phyloP scores from a whole-genome alignment of 345 rosid species.

The Firmiana major region DNA sequence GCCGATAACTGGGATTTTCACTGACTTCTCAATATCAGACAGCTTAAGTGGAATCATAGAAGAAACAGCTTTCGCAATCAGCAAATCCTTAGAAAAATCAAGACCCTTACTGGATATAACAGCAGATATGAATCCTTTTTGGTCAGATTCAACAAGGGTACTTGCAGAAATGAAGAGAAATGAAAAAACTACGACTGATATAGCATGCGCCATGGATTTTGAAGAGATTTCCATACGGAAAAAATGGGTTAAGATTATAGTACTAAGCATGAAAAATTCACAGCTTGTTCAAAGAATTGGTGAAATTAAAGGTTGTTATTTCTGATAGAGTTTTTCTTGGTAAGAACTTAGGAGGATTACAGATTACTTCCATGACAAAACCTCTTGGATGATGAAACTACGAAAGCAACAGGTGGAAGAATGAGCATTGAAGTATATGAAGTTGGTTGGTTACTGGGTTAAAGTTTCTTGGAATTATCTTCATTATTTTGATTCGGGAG shows the following conservation, averaged over 20 bases:
- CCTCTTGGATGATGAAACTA: not conserved
- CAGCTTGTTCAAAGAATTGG: not conserved
- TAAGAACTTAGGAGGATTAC: not conserved
- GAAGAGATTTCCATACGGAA: conserved; percentile 20
- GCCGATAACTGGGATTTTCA: conserved; percentile 60
- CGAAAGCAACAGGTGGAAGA: conserved; percentile 4
- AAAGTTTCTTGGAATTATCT: not conserved
- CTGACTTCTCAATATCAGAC: conserved; percentile 45
- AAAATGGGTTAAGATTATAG: not conserved
- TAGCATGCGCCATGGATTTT: conserved; percentile 16
- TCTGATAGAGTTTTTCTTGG: not conserved
- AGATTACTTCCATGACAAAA: not conserved
- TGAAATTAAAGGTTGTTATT: not conserved
- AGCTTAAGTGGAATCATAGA: conserved; percentile 60
- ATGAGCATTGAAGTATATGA: not conserved
- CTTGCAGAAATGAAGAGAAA: conserved; percentile 33
- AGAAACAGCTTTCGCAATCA: conserved; percentile 48
- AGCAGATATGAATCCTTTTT: conserved; percentile 45
- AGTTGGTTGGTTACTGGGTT: not conserved
- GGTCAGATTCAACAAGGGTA: conserved; percentile 35
- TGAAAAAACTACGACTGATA: conserved; percentile 22
- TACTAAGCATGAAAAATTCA: not conserved
- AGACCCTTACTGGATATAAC: conserved; percentile 53
- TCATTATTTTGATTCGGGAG: not conserved
- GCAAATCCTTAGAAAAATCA: conserved; percentile 54